phyloP scores from a whole-genome alignment of 306 rosid species.

The Styphnolobium japonicum region DNA sequence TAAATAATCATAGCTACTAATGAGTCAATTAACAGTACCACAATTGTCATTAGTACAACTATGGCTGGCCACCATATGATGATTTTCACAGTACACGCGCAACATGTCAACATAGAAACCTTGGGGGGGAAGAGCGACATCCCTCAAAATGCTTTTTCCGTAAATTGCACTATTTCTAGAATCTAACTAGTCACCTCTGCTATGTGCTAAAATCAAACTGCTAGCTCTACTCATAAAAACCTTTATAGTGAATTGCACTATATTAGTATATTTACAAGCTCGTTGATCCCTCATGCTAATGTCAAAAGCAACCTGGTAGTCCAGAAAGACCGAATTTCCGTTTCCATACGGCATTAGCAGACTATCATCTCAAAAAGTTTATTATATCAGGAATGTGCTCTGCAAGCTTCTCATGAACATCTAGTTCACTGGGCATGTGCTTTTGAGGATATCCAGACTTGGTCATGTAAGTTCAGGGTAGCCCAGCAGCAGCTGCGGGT shows the following conservation, averaged over 20 bases:
- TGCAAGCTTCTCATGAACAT: neutral
- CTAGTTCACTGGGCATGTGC: neutral
- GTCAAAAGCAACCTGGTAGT: neutral
- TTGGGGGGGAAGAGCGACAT: neutral
- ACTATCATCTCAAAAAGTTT: neutral
- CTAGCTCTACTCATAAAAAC: neutral
- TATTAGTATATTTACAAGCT: slow-evolving; percentile 13
- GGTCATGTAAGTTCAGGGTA: neutral
- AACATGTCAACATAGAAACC: neutral
- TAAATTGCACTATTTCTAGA: neutral
- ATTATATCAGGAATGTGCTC: neutral
- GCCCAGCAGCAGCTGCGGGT: neutral
- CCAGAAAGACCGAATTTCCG: neutral
- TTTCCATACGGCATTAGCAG: neutral
- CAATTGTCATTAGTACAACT: neutral
- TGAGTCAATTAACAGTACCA: neutral
- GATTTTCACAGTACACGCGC: neutral
- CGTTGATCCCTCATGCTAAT: neutral
- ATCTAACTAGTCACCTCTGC: neutral
- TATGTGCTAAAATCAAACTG: neutral
- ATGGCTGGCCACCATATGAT: neutral
- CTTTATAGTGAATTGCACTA: neutral
- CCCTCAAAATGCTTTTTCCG: neutral
- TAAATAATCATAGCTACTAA: too few species aligned
- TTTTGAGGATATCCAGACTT: neutral